These are phyloP conservation scores for Amanita pseudoporphyria DNA, from an alignment of 768 basidiomycete genomes.

Conservation along the genomic window DNA sequence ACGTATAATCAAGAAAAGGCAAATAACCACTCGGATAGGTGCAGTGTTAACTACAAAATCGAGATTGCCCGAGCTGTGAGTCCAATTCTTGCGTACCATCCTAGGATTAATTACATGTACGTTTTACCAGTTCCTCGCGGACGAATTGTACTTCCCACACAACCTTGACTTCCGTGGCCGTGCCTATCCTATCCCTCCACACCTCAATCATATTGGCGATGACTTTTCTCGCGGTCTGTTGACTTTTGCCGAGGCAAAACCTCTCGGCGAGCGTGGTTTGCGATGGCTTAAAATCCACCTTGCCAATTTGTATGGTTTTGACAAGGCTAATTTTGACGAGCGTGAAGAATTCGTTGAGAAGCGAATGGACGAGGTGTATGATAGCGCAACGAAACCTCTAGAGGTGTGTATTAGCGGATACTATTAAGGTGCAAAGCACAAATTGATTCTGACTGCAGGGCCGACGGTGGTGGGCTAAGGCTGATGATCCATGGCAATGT, in stretches of 20 bases:
- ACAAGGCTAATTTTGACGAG: slow-evolving; percentile 92
- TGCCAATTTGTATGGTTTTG: slow-evolving; percentile 87
- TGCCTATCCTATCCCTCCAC: slow-evolving; percentile 93
- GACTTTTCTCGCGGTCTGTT: slow-evolving; percentile 86
- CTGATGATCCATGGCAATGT: slow-evolving; percentile 97
- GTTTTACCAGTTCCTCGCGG: slow-evolving; percentile 62
- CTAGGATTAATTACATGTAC: slow-evolving; percentile 1
- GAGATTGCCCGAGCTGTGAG: slow-evolving; percentile 89
- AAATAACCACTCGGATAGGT: slow-evolving; percentile 85
- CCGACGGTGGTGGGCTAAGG: slow-evolving; percentile 77
- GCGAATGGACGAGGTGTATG: slow-evolving; percentile 67
- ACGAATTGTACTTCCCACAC: slow-evolving; percentile 87
- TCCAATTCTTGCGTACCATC: neutral
- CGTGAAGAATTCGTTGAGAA: slow-evolving; percentile 73
- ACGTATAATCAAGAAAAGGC: slow-evolving; percentile 48
- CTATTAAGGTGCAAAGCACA: neutral
- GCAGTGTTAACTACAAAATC: slow-evolving; percentile 92
- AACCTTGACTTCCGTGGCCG: slow-evolving; percentile 97
- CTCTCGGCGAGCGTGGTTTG: slow-evolving; percentile 76
- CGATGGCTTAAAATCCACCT: slow-evolving; percentile 95
- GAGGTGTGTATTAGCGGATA: slow-evolving; percentile 33
- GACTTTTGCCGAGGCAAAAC: slow-evolving; percentile 68
- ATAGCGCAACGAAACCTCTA: slow-evolving; percentile 75
- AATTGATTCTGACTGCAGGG: slow-evolving; percentile 34
- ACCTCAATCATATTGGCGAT: slow-evolving; percentile 92